Evolutionary conservation across 164 flowering plant genomes (phyloP), one percentile per base, ranked within the genome.

Genomic region (Tetrastigma voinierianum): DNA sequence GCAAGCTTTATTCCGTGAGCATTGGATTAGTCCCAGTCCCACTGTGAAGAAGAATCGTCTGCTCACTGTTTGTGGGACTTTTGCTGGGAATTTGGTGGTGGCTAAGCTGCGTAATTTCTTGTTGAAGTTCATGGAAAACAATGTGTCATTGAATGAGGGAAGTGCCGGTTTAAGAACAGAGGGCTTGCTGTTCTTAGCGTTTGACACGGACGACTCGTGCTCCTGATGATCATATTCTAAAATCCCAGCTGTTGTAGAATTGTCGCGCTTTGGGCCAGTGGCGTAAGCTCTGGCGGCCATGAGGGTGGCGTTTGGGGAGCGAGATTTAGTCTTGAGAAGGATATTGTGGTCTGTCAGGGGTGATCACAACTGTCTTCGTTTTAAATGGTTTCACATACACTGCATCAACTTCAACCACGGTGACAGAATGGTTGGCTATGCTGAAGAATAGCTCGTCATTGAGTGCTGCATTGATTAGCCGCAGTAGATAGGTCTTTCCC

Each of bases 301-400:
- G 70, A 82, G 63, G 24, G 76, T 74, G 61, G 85, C 83, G n/a
- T 71, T 74, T 1, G 87, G 91, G 64, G 20, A 9, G 25, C 73
- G 44, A 0, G 77, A 66, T 74, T 82, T 86, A 61, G 96, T 72
- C 45, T 65, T 74, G 75, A 90, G 84, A 25, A 90, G 90, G 25
- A 89, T 87, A 55, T 87, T 85, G 84, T 80, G 69, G 97, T 91
- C 49, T 89, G 97, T 5, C 97, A 0, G 97, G 93, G 1, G 91
- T 75, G 58, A 91, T 81, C 20, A 89, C 80, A 12, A 91, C 46
- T 0, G 64, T 73, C 6, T 75, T 69, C 0, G 90, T 85, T 2
- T 68, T 58, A 25, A 87, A 87, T n/a, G 97, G 97, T 57, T 89
- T 91, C 0, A 81, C 75, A 24, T 91, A 91, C 47, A 74, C 65